Conservation (phyloP, 2,329 filamentous ascomycete genomes). For the Raffaelea albimanens region DNA sequence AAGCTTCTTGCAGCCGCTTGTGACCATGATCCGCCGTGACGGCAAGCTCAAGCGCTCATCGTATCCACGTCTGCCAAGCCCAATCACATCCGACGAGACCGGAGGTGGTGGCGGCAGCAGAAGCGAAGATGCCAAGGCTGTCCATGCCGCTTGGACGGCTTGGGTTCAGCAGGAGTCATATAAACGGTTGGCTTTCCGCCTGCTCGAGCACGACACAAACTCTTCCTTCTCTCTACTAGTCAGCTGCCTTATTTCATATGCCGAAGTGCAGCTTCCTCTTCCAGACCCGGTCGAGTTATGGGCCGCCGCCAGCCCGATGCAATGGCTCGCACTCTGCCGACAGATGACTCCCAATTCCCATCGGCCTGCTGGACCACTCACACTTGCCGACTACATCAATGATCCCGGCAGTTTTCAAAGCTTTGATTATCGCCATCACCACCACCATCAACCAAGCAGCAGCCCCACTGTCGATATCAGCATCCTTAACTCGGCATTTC, state of each 20-base stretch:
- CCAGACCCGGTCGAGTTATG: neutral
- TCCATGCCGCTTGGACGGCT: neutral
- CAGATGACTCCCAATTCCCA: no score
- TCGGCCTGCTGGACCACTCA: no score
- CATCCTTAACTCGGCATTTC: neutral
- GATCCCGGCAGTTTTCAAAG: no score
- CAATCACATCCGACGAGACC: neutral
- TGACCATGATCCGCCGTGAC: neutral
- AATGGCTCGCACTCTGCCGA: neutral
- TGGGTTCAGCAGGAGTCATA: neutral
- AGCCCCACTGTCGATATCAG: neutral
- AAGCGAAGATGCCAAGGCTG: neutral
- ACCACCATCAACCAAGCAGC: no score
- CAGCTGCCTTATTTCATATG: neutral
- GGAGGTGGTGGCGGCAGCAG: neutral
- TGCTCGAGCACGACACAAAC: neutral
- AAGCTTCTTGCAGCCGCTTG: neutral
- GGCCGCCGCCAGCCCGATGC: neutral
- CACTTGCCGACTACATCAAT: no score
- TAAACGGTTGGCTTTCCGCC: neutral
- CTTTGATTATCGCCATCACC: no score
- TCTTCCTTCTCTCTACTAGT: neutral
- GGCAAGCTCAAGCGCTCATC: neutral
- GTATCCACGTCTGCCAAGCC: no score
- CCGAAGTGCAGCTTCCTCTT: neutral